Evolutionary conservation across 129 eudicot species (phyloP).

Genomic region (Flaveria bidentis): DNA sequence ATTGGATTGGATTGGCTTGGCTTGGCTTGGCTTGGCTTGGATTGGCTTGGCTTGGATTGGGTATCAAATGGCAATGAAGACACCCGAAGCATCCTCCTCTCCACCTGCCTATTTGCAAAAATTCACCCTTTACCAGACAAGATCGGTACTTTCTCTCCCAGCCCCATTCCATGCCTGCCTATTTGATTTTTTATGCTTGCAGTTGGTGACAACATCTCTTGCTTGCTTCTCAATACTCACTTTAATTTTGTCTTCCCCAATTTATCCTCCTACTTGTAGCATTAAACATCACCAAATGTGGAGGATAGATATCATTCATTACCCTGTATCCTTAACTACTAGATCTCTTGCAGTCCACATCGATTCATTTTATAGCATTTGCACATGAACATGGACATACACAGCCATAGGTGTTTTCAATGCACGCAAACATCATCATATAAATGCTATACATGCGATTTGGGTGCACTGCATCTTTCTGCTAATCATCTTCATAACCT

Average conservation of each 20-base stretch:
- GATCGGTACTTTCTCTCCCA: slow-evolving; percentile 48
- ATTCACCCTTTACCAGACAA: slow-evolving; percentile 76
- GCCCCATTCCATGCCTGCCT: background rate
- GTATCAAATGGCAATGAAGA: slow-evolving; percentile 27
- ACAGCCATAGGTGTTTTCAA: background rate
- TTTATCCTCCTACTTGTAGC: too few species aligned
- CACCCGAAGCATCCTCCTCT: slow-evolving; percentile 21
- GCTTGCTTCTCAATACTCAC: too few species aligned
- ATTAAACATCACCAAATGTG: too few species aligned
- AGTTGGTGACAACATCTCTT: too few species aligned
- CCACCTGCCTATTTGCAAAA: slow-evolving; percentile 51
- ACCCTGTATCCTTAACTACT: background rate
- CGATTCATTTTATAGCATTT: background rate
- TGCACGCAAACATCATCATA: slow-evolving; percentile 9
- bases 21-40: too few species aligned
- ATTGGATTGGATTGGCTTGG: too few species aligned
- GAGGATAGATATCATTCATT: too few species aligned
- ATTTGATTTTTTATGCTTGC: too few species aligned
- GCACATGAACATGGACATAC: slow-evolving; percentile 4
- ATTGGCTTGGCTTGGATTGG: too few species aligned
- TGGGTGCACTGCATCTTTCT: background rate
- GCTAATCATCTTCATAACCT: slow-evolving; percentile 9
- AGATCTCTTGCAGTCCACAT: background rate
- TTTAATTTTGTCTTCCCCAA: too few species aligned
- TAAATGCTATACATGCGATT: slow-evolving; percentile 6